A percentile compares a stretch with the other conserved stretches of the same genome.
Evolutionary conservation across 1,284 basidiomycete species (phyloP).

Genomic region (Moniliella sp.): DNA sequence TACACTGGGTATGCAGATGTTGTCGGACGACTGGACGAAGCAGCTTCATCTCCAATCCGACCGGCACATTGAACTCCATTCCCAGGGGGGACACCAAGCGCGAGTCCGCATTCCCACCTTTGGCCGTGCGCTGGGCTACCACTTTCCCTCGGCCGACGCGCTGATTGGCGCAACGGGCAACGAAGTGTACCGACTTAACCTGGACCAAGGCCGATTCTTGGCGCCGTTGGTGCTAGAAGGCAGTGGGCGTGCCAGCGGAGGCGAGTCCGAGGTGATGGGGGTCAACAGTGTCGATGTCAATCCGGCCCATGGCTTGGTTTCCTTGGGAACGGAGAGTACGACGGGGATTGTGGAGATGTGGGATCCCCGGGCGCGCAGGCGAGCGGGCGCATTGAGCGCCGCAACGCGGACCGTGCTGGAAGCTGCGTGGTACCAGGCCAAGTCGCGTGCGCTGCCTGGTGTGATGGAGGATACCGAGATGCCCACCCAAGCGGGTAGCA

Average conservation of each 20-base stretch:
- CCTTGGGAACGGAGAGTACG: slow-evolving; percentile 61
- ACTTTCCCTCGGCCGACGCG: slow-evolving; percentile 60
- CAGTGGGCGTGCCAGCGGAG: slow-evolving; percentile 5
- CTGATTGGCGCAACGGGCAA: slow-evolving; percentile 55
- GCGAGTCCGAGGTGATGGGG: slow-evolving; percentile 41
- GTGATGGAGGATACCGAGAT: too few species aligned
- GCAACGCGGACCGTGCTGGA: slow-evolving; percentile 41
- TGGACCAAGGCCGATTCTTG: slow-evolving; percentile 75
- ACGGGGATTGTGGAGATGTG: slow-evolving; percentile 77
- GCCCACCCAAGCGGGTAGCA: too few species aligned
- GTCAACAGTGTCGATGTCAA: slow-evolving; percentile 85
- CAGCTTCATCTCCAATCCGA: slow-evolving; percentile 88
- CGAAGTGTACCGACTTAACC: slow-evolving; percentile 78
- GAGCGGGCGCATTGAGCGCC: slow-evolving; percentile 58
- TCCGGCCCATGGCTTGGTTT: slow-evolving; percentile 69
- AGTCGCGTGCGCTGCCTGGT: slow-evolving; percentile 30
- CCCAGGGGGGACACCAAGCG: slow-evolving; percentile 81
- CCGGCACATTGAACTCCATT: slow-evolving; percentile 80
- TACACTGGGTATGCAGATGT: slow-evolving; percentile 53
- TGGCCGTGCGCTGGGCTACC: slow-evolving; percentile 73
- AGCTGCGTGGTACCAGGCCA: slow-evolving; percentile 29
- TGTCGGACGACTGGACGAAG: slow-evolving; percentile 98
- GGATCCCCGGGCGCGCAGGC: slow-evolving; percentile 65
- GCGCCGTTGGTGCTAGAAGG: slow-evolving; percentile 15
- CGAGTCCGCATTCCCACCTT: slow-evolving; percentile 78